A percentile compares a stretch with the other conserved stretches of the same genome.
These are phyloP conservation scores for Metarhizium anisopliae DNA, from an alignment of 2,329 filamentous ascomycete species.

Conservation along the genomic window DNA sequence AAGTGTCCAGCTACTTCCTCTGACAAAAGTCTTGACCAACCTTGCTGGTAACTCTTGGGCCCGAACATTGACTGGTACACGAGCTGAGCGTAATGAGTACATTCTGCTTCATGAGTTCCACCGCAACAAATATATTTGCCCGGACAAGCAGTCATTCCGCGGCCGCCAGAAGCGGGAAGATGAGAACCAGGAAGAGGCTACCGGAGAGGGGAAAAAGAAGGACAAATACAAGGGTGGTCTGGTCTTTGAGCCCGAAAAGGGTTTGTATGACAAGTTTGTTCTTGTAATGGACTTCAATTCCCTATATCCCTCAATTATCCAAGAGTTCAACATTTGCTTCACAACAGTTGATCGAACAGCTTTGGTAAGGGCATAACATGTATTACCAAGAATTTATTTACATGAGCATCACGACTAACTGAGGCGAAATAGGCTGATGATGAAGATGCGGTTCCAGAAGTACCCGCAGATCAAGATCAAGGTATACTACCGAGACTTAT, in stretches of 20 bases:
- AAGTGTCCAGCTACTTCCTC: constrained; percentile 80
- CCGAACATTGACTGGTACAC: constrained; percentile 86
- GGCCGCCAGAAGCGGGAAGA: constrained; percentile 65
- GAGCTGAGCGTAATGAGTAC: constrained; percentile 97
- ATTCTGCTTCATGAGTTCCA: constrained; percentile 97
- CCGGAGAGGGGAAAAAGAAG: constrained; percentile 80
- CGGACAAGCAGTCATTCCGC: constrained; percentile 82
- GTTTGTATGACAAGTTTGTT: constrained; percentile 95
- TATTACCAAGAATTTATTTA: background rate
- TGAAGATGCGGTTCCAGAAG: constrained; percentile 81
- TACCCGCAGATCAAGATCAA: constrained; percentile 67
- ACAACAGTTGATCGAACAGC: constrained; percentile 81
- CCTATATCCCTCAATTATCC: constrained; percentile 95
- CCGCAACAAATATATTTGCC: constrained; percentile 94
- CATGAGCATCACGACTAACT: constrained; percentile 9
- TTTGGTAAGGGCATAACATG: constrained; percentile 43
- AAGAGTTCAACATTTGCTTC: constrained; percentile 99
- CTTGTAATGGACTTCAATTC: constrained; percentile 99
- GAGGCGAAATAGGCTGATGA: constrained; percentile 43
- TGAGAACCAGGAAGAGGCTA: constrained; percentile 58
- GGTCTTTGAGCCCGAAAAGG: constrained; percentile 95
- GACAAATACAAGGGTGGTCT: constrained; percentile 99
- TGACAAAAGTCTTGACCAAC: constrained; percentile 94
- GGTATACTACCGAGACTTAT: constrained; percentile 89
- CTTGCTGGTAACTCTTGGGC: constrained; percentile 98